Evolutionary conservation across 2,329 filamentous ascomycete species (phyloP).

Genomic region (Claviceps arundinis): DNA sequence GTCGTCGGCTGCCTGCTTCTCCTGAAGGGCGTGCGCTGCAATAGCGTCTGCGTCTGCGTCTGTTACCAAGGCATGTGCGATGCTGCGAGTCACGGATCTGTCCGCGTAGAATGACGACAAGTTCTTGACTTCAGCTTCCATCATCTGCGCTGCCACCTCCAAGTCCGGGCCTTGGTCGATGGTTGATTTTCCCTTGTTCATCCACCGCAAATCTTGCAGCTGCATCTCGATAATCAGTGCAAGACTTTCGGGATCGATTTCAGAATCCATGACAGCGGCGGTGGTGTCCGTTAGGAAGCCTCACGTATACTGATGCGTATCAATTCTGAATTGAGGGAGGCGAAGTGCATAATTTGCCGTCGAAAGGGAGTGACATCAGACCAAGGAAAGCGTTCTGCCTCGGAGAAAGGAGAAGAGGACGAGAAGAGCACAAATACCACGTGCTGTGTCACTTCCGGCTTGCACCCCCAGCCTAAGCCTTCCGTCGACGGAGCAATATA

Average conservation of each 20-base stretch:
- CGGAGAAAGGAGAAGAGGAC: too few relatives aligned
- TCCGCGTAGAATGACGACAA: conserved; percentile 4
- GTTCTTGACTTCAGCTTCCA: conserved; percentile 7
- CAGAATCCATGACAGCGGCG: neutral
- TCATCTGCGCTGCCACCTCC: conserved; percentile 6
- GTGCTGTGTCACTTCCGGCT: too few relatives aligned
- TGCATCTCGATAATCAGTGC: conserved; percentile 10
- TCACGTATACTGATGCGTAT: too few relatives aligned
- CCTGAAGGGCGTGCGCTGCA: neutral
- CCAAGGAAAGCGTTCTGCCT: too few relatives aligned
- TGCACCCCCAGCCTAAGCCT: too few relatives aligned
- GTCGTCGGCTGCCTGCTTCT: neutral
- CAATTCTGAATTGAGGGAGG: too few relatives aligned
- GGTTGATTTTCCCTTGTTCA: conserved; percentile 9
- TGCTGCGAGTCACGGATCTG: conserved; percentile 8
- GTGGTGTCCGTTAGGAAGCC: too few relatives aligned
- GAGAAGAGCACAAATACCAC: too few relatives aligned
- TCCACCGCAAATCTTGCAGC: conserved; percentile 6
- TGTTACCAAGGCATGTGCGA: conserved; percentile 7
- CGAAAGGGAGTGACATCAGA: too few relatives aligned
- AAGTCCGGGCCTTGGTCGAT: neutral
- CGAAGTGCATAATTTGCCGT: too few relatives aligned
- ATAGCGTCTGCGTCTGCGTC: conserved; percentile 6
- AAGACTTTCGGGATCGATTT: conserved; percentile 7
- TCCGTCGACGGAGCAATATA: too few relatives aligned